Percentiles rank a stretch among this genome's conserved stretches.
Evolutionary conservation across 148 eudicot species (phyloP).

Genomic region (Linanthus parryae): DNA sequence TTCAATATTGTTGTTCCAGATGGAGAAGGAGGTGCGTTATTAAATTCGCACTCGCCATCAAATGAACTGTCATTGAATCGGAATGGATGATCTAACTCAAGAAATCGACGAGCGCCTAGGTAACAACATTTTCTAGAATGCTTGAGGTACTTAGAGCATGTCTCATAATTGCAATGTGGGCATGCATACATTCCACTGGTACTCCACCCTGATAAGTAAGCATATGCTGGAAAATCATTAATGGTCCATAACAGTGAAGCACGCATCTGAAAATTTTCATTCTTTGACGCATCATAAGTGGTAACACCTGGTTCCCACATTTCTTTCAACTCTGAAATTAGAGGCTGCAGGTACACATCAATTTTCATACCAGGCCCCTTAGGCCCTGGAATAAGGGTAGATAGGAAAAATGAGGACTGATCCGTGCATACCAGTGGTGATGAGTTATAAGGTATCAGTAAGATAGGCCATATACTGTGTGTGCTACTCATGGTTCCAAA

Average conservation of each 20-base stretch:
- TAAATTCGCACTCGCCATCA: too few relatives aligned
- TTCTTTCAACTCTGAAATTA: neutral
- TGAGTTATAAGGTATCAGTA: neutral
- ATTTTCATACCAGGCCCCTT: neutral
- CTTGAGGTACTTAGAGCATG: neutral
- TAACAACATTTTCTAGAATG: conserved; percentile 2
- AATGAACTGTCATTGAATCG: too few relatives aligned
- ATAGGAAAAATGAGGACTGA: neutral
- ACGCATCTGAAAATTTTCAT: neutral
- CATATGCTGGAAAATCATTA: conserved; percentile 14
- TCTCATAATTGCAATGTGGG: neutral
- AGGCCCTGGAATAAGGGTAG: conserved; percentile 5
- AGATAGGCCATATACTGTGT: conserved; percentile 5
- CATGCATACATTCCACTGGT: conserved; percentile 6
- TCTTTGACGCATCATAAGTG: neutral
- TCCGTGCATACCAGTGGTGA: too few relatives aligned
- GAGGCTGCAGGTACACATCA: conserved; percentile 3
- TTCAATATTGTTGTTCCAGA: too few relatives aligned
- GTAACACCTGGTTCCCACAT: conserved; percentile 3
- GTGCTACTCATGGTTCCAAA: neutral
- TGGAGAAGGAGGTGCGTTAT: too few relatives aligned
- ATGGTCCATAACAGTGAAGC: conserved; percentile 15
- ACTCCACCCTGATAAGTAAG: conserved; percentile 15
- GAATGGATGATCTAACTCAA: neutral
- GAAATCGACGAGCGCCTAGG: conserved; percentile 5